Evolutionary conservation across 139 green algal genomes (phyloP), one percentile per base, ranked within the genome.

Genomic region (Chlorella ohadii): DNA sequence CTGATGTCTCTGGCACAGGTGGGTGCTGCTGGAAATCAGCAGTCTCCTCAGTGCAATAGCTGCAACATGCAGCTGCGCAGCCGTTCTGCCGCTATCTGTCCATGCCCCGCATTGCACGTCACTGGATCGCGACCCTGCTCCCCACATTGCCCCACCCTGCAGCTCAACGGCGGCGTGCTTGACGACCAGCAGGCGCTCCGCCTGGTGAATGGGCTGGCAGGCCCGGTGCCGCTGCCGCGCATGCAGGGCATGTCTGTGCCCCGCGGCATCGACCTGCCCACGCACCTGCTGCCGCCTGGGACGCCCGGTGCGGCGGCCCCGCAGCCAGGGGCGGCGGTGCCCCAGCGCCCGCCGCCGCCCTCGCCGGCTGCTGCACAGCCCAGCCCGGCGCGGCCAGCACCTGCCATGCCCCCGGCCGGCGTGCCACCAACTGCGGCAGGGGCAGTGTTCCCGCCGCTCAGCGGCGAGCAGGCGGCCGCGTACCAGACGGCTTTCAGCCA

Each of bases 1-100:
- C n/a, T 98, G 65, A 91, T 98, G 1, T 90, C 94, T 0, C 83
- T 96, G 31, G 94, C 94, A 0, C 95, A 59, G 51, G 51, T 59
- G 51, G 51, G 51, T 97, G 92, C 66, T 36, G 79, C 9, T 66
- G 65, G n/a, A n/a, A n/a, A n/a, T n/a, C n/a, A n/a, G n/a, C n/a
- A n/a, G n/a, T n/a, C n/a, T n/a, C n/a, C n/a, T n/a, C n/a, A n/a
- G n/a, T n/a, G n/a, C n/a, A n/a, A n/a, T n/a, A n/a, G n/a, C n/a
- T n/a, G n/a, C n/a, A n/a, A n/a, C n/a, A n/a, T n/a, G n/a, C 44
- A 79, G 34, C 39, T 64, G 44, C 38, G 12, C 64, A 51, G 44
- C 44, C 44, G 31, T 16, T 70, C 13, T 70, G 63, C 12, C 39
- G 61, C 7, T 78, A 5, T 27, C 11, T 22, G 51, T 59, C 51